Evolutionary conservation across 805 yeast genomes (phyloP).

Genomic region (Ogataea dorogensis): DNA sequence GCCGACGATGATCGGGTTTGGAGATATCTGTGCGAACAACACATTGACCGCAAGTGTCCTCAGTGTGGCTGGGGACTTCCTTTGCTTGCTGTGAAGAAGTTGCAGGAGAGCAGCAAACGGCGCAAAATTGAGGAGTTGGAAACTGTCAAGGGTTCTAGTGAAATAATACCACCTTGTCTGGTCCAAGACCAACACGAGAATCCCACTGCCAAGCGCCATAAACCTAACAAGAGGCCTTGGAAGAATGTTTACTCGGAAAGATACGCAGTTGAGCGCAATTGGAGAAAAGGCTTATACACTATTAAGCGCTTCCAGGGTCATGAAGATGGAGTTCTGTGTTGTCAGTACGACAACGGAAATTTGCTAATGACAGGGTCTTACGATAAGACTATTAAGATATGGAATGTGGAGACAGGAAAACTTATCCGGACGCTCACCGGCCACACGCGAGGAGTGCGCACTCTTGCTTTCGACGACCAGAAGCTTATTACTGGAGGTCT

Average conservation of each 20-base stretch:
- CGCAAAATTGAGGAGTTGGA: constrained; percentile 27
- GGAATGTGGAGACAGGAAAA: constrained; percentile 84
- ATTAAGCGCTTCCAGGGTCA: constrained; percentile 74
- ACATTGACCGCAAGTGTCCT: constrained; percentile 95
- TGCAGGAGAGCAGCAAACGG: constrained; percentile 30
- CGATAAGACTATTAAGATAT: constrained; percentile 86
- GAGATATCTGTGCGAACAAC: constrained; percentile 98
- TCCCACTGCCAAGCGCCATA: constrained; percentile 11
- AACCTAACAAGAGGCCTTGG: constrained; percentile 72
- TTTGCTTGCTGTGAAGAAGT: constrained; percentile 78
- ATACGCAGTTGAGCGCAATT: constrained; percentile 85
- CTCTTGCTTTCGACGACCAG: constrained; percentile 81
- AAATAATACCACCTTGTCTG: constrained; percentile 28
- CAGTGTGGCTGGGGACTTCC: constrained; percentile 99
- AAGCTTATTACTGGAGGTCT: constrained; percentile 90
- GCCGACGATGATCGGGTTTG: constrained; percentile 97
- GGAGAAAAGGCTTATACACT: constrained; percentile 81
- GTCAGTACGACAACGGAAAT: constrained; percentile 76
- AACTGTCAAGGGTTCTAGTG: constrained; percentile 11
- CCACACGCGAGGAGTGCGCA: constrained; percentile 84
- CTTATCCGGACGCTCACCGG: constrained; percentile 76
- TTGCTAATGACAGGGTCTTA: constrained; percentile 87
- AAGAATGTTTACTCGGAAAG: constrained; percentile 91
- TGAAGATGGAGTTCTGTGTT: constrained; percentile 81
- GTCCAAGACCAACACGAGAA: constrained; percentile 16